Evolutionary conservation across 2,329 filamentous ascomycete genomes (phyloP), one percentile per base, ranked within the genome.

Genomic region (Alternaria arborescens): DNA sequence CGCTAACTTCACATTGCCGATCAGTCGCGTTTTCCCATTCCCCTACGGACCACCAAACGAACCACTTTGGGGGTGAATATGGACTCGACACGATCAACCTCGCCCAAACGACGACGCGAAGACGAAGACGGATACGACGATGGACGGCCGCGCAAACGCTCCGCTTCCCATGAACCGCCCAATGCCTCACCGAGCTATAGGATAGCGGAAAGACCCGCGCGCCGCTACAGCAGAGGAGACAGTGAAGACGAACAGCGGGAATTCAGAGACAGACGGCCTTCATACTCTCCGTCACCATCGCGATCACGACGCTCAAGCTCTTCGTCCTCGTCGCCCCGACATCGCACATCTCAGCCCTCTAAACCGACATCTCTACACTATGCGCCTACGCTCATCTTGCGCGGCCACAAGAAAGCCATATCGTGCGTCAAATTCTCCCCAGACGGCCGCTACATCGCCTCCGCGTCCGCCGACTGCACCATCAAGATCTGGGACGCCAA

Each of bases 351-450:
- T 79, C 36, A 80, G 78, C 30, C 62, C 60, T 81, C 76, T 24
- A 84, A 88, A 62, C 86, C 87, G 4, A 82, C 83, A 22, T 80
- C 79, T 24, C 85, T 93, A 16, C 84, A 90, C 74, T 97, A 93
- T 81, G 85, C 82, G 42, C 86, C 88, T 34, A 87, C 88, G 54
- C 86, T 94, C 65, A 85, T 90, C 20, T 85, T 97, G 20, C 86
- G 85, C 62, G 94, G 93, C 2, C 94, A 98, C 80, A 85, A 87
- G 51, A 88, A 89, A 61, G 89, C 92, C 22, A 88, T 98, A 1
- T 91, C 94, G 2, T 89, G 92, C 55, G 92, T 97, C 50, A 91
- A 91, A 70, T 96, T 97, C 79, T 97, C 94, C 1, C 95, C 94
- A 0, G 90, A 97, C 79, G 93, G 93, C 5, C 86, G 87, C 32